These are phyloP conservation scores for Xylariales sp. DNA, from an alignment of 2,329 filamentous ascomycete genomes.

Conservation along the genomic window DNA sequence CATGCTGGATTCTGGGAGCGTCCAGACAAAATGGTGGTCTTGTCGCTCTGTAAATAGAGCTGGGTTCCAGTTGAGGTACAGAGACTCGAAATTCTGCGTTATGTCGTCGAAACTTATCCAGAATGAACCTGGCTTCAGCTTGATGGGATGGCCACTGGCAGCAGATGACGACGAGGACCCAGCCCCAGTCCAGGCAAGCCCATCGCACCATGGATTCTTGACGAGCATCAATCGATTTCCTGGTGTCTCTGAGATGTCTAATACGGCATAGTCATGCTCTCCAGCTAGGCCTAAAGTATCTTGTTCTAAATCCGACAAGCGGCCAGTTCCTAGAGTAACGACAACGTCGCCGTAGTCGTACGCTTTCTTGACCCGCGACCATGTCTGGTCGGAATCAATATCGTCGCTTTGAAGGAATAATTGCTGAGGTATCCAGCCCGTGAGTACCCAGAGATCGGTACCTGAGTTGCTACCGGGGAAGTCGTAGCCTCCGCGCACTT, in stretches of 20 bases:
- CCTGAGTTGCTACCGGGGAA: conserved; percentile 97
- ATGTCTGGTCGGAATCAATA: conserved; percentile 68
- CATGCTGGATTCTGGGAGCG: conserved; percentile 44
- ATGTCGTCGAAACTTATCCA: conserved; percentile 91
- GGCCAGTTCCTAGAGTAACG: conserved; percentile 85
- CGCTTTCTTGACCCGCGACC: conserved; percentile 69
- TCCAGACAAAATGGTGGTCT: conserved; percentile 89
- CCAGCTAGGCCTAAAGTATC: conserved; percentile 75
- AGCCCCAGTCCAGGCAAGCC: conserved; percentile 64
- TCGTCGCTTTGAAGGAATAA: conserved; percentile 86
- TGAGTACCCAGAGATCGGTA: conserved; percentile 88
- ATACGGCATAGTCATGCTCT: conserved; percentile 90
- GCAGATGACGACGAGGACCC: conserved; percentile 29
- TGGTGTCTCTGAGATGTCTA: conserved; percentile 64
- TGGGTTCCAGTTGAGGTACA: conserved; percentile 98
- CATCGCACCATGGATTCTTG: conserved; percentile 95
- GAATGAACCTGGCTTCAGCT: conserved; percentile 66
- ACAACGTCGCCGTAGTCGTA: conserved; percentile 78
- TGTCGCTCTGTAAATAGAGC: conserved; percentile 74
- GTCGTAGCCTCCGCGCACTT: conserved; percentile 91
- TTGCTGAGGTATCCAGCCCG: conserved; percentile 96
- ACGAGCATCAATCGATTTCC: conserved; percentile 68
- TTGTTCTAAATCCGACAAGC: conserved; percentile 72
- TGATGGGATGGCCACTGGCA: conserved; percentile 21
- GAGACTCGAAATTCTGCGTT: conserved; percentile 86